Base-by-base conservation (phyloP, 352 stramenopile genomes). In the Phytophthora sp. region DNA sequence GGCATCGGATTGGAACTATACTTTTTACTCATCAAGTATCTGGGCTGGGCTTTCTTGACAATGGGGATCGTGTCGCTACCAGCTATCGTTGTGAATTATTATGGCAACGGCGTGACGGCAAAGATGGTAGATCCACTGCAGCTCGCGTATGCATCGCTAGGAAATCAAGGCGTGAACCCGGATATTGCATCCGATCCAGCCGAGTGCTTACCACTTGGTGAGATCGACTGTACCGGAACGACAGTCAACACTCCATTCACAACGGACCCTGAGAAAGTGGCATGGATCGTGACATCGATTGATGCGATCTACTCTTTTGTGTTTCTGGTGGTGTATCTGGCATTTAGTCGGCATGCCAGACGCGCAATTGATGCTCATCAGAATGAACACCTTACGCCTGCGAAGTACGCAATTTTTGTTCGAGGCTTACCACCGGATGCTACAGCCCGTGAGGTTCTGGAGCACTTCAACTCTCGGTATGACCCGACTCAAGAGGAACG, bases 1-100 rank as follows among this genome's bases (percentile, higher is more conserved):
- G 87, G 87, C 13, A 93, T 96, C 34, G 87, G 85, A 10, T 74
- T 96, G 65, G 77, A 91, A 70, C 71, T 96, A 4, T 96, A 94
- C 42, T 96, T 96, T 32, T 84, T 94, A 69, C 59, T 96, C 26
- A 89, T 83, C 37, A 91, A 94, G 75, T 89, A 92, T 46, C 45
- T 91, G 51, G 66, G 67, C 26, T 62, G 85, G 17, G 63, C 69
- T 5, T 92, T 96, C 48, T 42, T 92, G 5, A n/a, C 73, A 37
- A 93, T 94, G 82, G 84, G 84, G 12, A 54, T 91, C 30, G 43
- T 91, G 5, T 72, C 87, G 13, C 52, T 93, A 13, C 87, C 84
- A 1, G 61, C 65, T 2, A 91, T 95, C 38, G 59, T 82, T 0
- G 57, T 92, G 7, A 89, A 94, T 50, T 76, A 83, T 26, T 84